A percentile compares a stretch with the other conserved stretches of the same genome.
Conservation (phyloP, 164 flowering plant species). For the Euptelea pleiosperma region DNA sequence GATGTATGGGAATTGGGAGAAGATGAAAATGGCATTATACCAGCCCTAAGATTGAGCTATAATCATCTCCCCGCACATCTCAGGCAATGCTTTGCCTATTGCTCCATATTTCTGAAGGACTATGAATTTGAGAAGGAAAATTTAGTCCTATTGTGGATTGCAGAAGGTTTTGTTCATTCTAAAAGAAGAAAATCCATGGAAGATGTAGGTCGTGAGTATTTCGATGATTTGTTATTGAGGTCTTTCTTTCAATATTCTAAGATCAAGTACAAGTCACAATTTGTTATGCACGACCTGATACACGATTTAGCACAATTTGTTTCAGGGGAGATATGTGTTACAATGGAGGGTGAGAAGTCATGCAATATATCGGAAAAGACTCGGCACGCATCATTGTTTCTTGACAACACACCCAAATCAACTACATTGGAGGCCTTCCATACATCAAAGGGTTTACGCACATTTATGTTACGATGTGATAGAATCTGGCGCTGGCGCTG, state of each 20-base stretch:
- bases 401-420: neutral
- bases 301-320: slow-evolving; percentile 4
- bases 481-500: too few species aligned
- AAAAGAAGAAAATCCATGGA: neutral
- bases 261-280: too few species aligned
- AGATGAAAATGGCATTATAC: neutral
- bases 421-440: neutral
- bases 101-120: slow-evolving; percentile 1
- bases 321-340: neutral
- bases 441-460: neutral
- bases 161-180: slow-evolving; percentile 4
- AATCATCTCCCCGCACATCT: neutral
- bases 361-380: neutral
- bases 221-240: neutral
- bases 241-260: neutral
- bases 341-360: neutral
- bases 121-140: neutral
- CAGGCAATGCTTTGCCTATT: slow-evolving; percentile 8
- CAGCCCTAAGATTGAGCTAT: neutral
- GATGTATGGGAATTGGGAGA: neutral
- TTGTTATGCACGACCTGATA: slow-evolving; percentile 3
- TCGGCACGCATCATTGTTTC: neutral
- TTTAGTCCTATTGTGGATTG: slow-evolving; percentile 8
- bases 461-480: too few species aligned
- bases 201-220: slow-evolving; percentile 4